phyloP scores from a whole-genome alignment of 768 basidiomycete species.

The Tricholoma furcatifolium region DNA sequence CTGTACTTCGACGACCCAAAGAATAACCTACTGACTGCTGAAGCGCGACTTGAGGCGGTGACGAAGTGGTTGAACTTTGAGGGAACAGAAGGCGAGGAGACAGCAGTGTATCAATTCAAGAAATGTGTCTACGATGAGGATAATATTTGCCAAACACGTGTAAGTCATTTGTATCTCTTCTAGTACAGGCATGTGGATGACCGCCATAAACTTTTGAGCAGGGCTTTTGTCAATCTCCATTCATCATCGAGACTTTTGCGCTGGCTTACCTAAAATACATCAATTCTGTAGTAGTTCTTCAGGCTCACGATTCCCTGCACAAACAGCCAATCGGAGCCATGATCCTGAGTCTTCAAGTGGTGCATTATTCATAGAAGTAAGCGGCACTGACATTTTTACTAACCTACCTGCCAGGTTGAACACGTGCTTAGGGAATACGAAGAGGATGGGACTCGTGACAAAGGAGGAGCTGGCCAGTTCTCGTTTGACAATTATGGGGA shows the following conservation, averaged over 20 bases:
- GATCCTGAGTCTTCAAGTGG: too few species aligned
- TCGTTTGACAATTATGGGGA: too few species aligned
- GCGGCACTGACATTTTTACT: too few species aligned
- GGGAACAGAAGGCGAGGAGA: not conserved
- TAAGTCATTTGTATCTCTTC: not conserved
- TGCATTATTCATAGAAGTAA: too few species aligned
- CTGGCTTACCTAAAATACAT: conserved; percentile 15
- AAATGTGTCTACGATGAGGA: not conserved
- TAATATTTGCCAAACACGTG: not conserved
- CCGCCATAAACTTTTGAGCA: not conserved
- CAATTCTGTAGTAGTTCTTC: too few species aligned
- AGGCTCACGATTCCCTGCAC: too few species aligned
- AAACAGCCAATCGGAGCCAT: too few species aligned
- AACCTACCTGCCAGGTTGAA: too few species aligned
- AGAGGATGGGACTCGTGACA: too few species aligned
- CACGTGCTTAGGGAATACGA: too few species aligned
- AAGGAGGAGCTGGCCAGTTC: too few species aligned
- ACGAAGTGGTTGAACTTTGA: not conserved
- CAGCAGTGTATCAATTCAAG: not conserved
- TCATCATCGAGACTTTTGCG: not conserved
- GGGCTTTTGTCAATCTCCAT: not conserved
- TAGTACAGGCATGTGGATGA: not conserved
- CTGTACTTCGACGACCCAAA: not conserved
- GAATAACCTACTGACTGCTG: not conserved
- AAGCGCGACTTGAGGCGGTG: not conserved